Conservation (phyloP, 192 early-diverging fungal species). For the Lunasporangiospora selenospora region DNA sequence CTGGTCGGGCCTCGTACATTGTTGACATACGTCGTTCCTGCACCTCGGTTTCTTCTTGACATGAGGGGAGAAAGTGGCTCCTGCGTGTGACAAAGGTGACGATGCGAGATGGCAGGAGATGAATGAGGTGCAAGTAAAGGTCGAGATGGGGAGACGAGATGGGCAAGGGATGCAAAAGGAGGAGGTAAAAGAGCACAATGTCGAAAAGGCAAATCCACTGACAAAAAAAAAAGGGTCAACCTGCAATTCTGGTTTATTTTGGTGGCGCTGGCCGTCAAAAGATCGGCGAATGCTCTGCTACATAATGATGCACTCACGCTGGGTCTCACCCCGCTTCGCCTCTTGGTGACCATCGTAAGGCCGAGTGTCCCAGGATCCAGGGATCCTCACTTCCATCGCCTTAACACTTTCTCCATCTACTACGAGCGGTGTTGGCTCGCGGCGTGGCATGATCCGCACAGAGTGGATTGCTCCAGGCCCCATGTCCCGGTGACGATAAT, state of each 20-base stretch:
- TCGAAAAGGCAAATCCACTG: no score
- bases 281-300: not conserved
- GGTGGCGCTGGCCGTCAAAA: slow-evolving; percentile 17
- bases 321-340: no score
- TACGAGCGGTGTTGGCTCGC: not conserved
- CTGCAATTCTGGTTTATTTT: not conserved
- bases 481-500: slow-evolving; percentile 53
- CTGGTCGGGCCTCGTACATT: slow-evolving; percentile 58
- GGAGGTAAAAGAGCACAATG: not conserved
- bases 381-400: no score
- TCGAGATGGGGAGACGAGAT: not conserved
- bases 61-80: slow-evolving; percentile 12
- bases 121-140: no score
- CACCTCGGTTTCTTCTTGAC: slow-evolving; percentile 31
- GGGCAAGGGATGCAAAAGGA: not conserved
- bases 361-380: no score
- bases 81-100: not conserved
- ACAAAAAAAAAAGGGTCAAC: no score
- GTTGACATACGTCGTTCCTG: slow-evolving; percentile 47
- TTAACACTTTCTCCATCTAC: no score
- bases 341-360: no score
- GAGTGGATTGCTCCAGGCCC: slow-evolving; percentile 34
- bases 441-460: slow-evolving; percentile 23
- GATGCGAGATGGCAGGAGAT: no score
- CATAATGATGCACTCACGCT: slow-evolving; percentile 28